Base-by-base conservation (phyloP, 1,139 yeast species). In the Casaregolazyma lundiana region DNA sequence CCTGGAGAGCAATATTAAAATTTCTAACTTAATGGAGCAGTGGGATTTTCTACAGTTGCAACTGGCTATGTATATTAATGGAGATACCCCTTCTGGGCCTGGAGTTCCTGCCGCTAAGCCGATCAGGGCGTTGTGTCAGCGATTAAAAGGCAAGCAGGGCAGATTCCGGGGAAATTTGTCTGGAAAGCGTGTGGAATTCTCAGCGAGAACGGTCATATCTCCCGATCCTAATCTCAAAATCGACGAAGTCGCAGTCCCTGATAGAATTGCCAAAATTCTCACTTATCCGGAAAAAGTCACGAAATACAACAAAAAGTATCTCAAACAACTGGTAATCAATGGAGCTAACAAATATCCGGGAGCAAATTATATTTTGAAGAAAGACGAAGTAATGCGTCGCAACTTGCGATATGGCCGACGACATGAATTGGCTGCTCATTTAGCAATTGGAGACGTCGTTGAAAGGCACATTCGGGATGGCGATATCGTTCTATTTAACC, bases 201-300 rank as follows among this genome's bases (percentile, higher is more conserved):
- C 97, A 0, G 98, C 95, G 45, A 80, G 99, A 72, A 94, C 98
- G 0, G 99, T 94, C 58, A 92, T 94, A 64, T 92, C 98, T 1
- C 99, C 99, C 0, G 99, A 94, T 70, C 99, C 98, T 29, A 94
- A 94, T 66, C 73, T 94, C 58, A 75, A 84, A 38, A 88, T 94
- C 55, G 97, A 92, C 66, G 96, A 92, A 68, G 98, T 94, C 42
- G 98, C 98, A 0, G 97, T 94, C 35, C 99, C 99, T 7, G 97
- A 90, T 59, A 75, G 95, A 54, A 96, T 94, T 22, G 98, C 98
- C 15, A 92, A 89, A 66, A 88, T 92, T 20, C 74, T 94, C 60
- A 94, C 99, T 0, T 94, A 85, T 63, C 99, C 99, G 0, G 99
- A 94, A 70, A 84, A 77, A 62, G 95, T 94, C 55, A 90, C 96